Percentiles rank a stretch among this genome's conserved stretches.
Evolutionary conservation across 2,329 filamentous ascomycete species (phyloP).

Genomic region (Periconia digitata): DNA sequence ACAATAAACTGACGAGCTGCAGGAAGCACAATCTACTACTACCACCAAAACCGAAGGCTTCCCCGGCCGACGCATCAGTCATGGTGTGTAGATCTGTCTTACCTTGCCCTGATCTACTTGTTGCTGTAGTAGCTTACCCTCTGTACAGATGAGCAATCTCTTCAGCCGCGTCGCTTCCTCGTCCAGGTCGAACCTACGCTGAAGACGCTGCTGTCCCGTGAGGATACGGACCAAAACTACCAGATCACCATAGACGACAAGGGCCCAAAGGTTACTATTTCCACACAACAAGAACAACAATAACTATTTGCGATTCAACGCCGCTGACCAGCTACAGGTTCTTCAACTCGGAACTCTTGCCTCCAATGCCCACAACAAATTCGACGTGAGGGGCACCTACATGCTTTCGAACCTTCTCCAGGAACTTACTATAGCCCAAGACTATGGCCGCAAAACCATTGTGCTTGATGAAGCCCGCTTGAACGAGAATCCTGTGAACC

Average conservation of each 20-base stretch:
- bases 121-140: constrained; percentile 13
- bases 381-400: constrained; percentile 93
- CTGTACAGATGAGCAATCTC: constrained; percentile 68
- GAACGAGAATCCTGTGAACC: constrained; percentile 92
- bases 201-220: constrained; percentile 74
- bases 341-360: constrained; percentile 81
- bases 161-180: constrained; percentile 75
- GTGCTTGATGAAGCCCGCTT: constrained; percentile 87
- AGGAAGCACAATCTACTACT: constrained; percentile 31
- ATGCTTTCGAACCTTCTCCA: constrained; percentile 96
- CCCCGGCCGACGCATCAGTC: constrained; percentile 40
- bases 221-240: constrained; percentile 92
- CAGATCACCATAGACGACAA: constrained; percentile 97
- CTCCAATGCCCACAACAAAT: constrained; percentile 82
- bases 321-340: constrained; percentile 62
- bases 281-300: too few species aligned
- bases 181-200: constrained; percentile 85
- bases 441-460: constrained; percentile 85
- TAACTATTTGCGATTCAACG: constrained; percentile 36
- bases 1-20: constrained; percentile 11
- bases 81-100: constrained; percentile 29
- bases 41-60: constrained; percentile 25
- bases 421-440: constrained; percentile 88
- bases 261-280: constrained; percentile 93
- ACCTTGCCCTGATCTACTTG: constrained; percentile 1